Evolutionary conservation across 768 basidiomycete genomes (phyloP).

Genomic region (Mycena alexandri): DNA sequence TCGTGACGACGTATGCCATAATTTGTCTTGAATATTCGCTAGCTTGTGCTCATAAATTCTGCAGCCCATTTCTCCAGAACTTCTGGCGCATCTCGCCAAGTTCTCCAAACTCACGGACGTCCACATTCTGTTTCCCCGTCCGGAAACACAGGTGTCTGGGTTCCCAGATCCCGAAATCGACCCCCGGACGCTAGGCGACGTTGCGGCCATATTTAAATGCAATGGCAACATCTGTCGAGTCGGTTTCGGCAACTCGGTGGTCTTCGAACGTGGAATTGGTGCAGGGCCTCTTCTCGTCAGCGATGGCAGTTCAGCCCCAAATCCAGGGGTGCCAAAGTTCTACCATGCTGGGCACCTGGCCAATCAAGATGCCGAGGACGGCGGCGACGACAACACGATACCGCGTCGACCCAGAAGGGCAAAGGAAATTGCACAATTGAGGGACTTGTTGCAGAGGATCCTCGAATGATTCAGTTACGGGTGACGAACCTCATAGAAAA

Average conservation of each 20-base stretch:
- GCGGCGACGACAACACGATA: slow-evolving; percentile 9
- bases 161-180: slow-evolving; percentile 20
- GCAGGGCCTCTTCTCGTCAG: slow-evolving; percentile 21
- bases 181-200: slow-evolving; percentile 29
- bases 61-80: slow-evolving; percentile 32
- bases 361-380: neutral
- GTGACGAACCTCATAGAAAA: too few relatives aligned
- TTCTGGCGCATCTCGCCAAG: slow-evolving; percentile 32
- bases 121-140: slow-evolving; percentile 42
- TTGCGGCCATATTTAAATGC: slow-evolving; percentile 35
- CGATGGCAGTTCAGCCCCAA: slow-evolving; percentile 22
- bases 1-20: slow-evolving; percentile 15
- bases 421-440: slow-evolving; percentile 27
- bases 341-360: slow-evolving; percentile 28
- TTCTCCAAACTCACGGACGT: slow-evolving; percentile 39
- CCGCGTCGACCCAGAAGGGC: slow-evolving; percentile 21
- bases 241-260: slow-evolving; percentile 35
- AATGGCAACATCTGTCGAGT: slow-evolving; percentile 35
- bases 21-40: too few relatives aligned
- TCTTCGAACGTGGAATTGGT: slow-evolving; percentile 35
- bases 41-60: neutral
- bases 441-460: slow-evolving; percentile 32
- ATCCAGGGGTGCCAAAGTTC: slow-evolving; percentile 24
- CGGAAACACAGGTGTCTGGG: slow-evolving; percentile 20
- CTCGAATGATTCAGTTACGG: too few relatives aligned